Evolutionary conservation across 805 yeast species (phyloP).

Genomic region (Wickerhamiella domercqiae): DNA sequence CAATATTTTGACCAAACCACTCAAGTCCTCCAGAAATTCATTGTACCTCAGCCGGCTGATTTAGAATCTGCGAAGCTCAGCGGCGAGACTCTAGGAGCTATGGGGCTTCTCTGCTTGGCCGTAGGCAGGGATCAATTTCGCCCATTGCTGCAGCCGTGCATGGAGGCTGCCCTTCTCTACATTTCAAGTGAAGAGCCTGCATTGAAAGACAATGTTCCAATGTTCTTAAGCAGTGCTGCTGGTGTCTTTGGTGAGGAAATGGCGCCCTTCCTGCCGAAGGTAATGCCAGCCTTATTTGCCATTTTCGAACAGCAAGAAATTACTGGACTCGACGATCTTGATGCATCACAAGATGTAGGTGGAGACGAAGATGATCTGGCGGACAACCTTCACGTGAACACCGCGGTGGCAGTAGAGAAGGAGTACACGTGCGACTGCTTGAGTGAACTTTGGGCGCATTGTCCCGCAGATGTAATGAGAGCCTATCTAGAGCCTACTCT

Average conservation of each 20-base stretch:
- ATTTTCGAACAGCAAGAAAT: constrained; percentile 82
- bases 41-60: constrained; percentile 40
- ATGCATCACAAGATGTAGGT: constrained; percentile 29
- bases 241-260: constrained; percentile 87
- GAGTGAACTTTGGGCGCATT: constrained; percentile 63
- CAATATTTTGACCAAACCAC: constrained; percentile 80
- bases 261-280: constrained; percentile 64
- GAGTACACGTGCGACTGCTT: constrained; percentile 84
- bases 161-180: constrained; percentile 72
- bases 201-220: constrained; percentile 87
- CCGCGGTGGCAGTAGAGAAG: constrained; percentile 90
- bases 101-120: constrained; percentile 91
- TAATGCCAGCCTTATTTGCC: constrained; percentile 70
- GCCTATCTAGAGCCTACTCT: constrained; percentile 13
- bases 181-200: constrained; percentile 64
- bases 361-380: constrained; percentile 30
- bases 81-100: constrained; percentile 83
- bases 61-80: constrained; percentile 49
- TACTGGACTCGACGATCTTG: constrained; percentile 20
- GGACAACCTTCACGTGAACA: constrained; percentile 70
- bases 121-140: constrained; percentile 85
- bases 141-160: constrained; percentile 72
- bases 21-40: constrained; percentile 65
- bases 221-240: constrained; percentile 86
- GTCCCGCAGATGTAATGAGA: constrained; percentile 32